Conservation (phyloP, 352 stramenopile species). For the Peronospora destructor region DNA sequence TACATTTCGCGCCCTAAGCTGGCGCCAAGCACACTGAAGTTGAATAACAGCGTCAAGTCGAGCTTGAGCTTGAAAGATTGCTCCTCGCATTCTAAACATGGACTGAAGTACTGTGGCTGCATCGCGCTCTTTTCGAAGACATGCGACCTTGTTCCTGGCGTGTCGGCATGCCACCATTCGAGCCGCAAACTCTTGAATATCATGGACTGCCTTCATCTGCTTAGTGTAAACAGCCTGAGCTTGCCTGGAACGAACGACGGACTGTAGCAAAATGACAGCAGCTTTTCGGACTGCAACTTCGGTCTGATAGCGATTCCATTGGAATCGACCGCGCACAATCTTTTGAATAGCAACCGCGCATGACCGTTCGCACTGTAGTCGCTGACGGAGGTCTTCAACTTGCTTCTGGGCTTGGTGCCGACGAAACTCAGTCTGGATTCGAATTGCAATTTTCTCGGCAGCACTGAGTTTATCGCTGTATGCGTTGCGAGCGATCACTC, state of each 20-base stretch:
- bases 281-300: constrained; percentile 21
- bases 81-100: constrained; percentile 13
- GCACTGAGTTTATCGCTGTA: constrained; percentile 26
- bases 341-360: constrained; percentile 38
- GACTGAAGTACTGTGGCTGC: constrained; percentile 29
- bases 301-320: constrained; percentile 29
- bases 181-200: constrained; percentile 31
- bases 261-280: constrained; percentile 34
- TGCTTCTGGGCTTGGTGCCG: constrained; percentile 29
- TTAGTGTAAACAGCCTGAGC: constrained; percentile 22
- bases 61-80: constrained; percentile 7
- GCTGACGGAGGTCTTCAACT: constrained; percentile 19
- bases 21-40: constrained; percentile 34
- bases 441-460: constrained; percentile 27
- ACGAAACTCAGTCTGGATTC: constrained; percentile 33
- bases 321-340: constrained; percentile 27
- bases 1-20: constrained; percentile 9
- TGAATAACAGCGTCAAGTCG: constrained; percentile 19
- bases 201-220: constrained; percentile 19
- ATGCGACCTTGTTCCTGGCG: constrained; percentile 10
- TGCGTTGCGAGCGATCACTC: constrained; percentile 26
- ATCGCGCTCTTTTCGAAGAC: constrained; percentile 12
- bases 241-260: constrained; percentile 28
- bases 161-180: constrained; percentile 21
- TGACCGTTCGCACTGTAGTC: constrained; percentile 17